Evolutionary conservation across 345 rosid species (phyloP), one percentile per base, ranked within the genome.

Genomic region (Populus davidiana): DNA sequence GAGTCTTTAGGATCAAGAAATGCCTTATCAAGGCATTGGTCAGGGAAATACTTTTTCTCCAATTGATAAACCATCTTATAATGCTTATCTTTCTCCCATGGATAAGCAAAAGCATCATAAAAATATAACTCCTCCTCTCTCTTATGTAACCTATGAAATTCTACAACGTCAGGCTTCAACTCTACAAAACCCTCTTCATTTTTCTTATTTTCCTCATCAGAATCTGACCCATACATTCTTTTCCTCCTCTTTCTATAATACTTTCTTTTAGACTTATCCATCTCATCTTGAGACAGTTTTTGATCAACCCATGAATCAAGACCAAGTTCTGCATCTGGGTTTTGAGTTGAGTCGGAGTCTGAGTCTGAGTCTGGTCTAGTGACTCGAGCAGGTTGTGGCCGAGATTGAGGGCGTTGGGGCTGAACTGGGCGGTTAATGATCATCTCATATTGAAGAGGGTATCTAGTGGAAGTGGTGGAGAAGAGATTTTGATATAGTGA

Each of bases 41-140:
- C 96, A 27, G 98, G 98, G 54, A 86, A 96, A 86, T 89, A 96
- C 90, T 93, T 96, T 92, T 96, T 93, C 88, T 96, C 99, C 80
- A 92, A 77, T 89, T 96, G 92, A 88, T 91, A 90, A 72, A 92
- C 97, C 99, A 92, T 93, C 88, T 91, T 93, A 82, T 96, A 96
- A 87, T 93, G 99, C 90, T 91, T 91, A 74, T 92, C 92, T 79
- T 92, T 92, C 86, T 93, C 97, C 99, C 98, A 93, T 1, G 99
- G 98, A 81, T 89, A 91, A 49, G 97, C 91, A 84, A 96, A 92
- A 5, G 94, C 47, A 76, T 96, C 97, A 65, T 92, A 85, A 52
- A 96, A 92, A 81, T 91, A 93, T 83, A 96, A 77, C 74, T 93
- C 97, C 85, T 93, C 96, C 79, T 96, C 97, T 56, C 98, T 91